These are phyloP conservation scores for Digitaria exilis DNA, from an alignment of 202 grass and related monocot species.

Conservation along the genomic window DNA sequence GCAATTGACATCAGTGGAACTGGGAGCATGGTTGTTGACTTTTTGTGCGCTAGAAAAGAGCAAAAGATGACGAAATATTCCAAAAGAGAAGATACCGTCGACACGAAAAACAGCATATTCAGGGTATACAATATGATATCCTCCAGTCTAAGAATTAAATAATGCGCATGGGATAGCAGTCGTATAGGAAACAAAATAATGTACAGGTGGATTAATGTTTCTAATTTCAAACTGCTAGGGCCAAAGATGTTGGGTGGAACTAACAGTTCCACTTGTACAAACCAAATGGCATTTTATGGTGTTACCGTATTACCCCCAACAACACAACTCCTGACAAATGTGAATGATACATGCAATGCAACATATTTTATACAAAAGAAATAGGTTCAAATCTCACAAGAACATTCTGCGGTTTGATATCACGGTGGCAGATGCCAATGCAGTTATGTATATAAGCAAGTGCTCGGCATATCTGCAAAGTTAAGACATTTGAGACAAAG, in stretches of 20 bases:
- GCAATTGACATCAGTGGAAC: slow-evolving; percentile 15
- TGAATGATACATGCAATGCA: background rate
- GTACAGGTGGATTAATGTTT: slow-evolving; percentile 20
- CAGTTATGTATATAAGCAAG: slow-evolving; percentile 97
- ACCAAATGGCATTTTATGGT: slow-evolving; percentile 5
- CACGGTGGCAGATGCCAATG: slow-evolving; percentile 93
- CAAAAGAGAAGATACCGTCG: background rate
- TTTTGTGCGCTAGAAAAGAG: slow-evolving; percentile 6
- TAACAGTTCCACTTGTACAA: slow-evolving; percentile 15
- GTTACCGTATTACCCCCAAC: background rate
- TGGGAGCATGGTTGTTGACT: background rate
- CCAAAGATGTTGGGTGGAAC: slow-evolving; percentile 33
- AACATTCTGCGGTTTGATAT: slow-evolving; percentile 98
- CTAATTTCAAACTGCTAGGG: slow-evolving; percentile 26
- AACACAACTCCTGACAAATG: background rate
- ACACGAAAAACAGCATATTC: slow-evolving; percentile 28
- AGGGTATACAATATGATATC: slow-evolving; percentile 25
- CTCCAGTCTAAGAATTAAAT: slow-evolving; percentile 31
- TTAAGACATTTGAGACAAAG: slow-evolving; percentile 12
- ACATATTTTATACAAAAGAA: slow-evolving; percentile 32
- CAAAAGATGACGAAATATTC: background rate
- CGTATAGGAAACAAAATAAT: slow-evolving; percentile 41
- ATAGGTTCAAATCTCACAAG: slow-evolving; percentile 68
- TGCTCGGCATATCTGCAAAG: slow-evolving; percentile 92
- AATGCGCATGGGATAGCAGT: slow-evolving; percentile 39